Base-by-base conservation (phyloP, 495 filamentous ascomycete genomes). In the Penicillium alfredii region DNA sequence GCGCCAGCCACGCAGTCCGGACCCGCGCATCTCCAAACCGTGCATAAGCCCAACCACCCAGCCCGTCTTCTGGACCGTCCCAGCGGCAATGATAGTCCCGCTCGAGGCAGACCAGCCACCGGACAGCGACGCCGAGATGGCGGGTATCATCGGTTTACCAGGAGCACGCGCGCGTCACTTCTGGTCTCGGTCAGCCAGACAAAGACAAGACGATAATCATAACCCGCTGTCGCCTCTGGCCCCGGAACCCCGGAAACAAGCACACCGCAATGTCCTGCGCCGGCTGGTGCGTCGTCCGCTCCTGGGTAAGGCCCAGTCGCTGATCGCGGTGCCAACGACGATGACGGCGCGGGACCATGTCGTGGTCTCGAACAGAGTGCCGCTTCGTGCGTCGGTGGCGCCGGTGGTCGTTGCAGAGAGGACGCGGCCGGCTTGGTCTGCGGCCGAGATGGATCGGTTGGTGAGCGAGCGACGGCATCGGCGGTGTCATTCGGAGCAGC, bases 401-500 rank as follows among this genome's bases (percentile, higher is more conserved):
- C 51, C 44, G 22, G 24, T 42, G 13, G 19, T 30, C n/a, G 24
- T 46, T 9, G 28, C 31, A 2, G 48, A 33, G 16, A 40, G 38
- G n/a, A 15, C 4, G 1, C 33, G 14, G 7, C 13, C 24, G 0
- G 22, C 19, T 1, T 17, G 32, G 1, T 16, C 46, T 13, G 41
- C 20, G 17, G 17, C 28, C 8, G 42, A 44, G 24, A 18, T 40
- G 10, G 40, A 33, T 1, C 35, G 28, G 19, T 33, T 58, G 23
- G 16, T 40, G n/a, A 33, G 31, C 8, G 57, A 54, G 7, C 45
- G 56, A 41, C 52, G 56, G 12, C 64, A 68, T 49, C 44, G 61
- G 13, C 50, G 64, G 30, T 60, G 62, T 35, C 66, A 70, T 45
- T 68, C 66, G 15, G 64, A 68, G 30, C 61, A 63, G 36, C 66